Conservation (phyloP, 1,284 basidiomycete species). For the Retiboletus flavoniger region DNA sequence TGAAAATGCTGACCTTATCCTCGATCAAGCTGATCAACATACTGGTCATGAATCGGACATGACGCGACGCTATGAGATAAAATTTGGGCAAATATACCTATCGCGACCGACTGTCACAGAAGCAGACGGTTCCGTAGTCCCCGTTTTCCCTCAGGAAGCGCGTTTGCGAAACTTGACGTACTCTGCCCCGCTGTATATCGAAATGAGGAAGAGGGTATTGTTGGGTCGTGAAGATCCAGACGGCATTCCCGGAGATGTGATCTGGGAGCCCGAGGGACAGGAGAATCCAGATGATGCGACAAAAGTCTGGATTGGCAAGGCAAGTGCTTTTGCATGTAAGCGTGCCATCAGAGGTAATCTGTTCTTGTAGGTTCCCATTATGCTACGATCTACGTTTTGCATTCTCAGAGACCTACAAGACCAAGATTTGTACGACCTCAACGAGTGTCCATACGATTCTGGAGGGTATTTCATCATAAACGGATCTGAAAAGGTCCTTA, state of each 20-base stretch:
- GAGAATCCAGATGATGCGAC: slow-evolving; percentile 64
- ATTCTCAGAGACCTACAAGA: slow-evolving; percentile 82
- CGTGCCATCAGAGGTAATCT: slow-evolving; percentile 10
- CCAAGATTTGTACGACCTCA: slow-evolving; percentile 83
- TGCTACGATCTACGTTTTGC: slow-evolving; percentile 96
- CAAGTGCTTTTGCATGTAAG: slow-evolving; percentile 37
- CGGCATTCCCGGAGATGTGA: slow-evolving; percentile 77
- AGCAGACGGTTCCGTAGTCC: slow-evolving; percentile 90
- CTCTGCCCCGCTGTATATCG: slow-evolving; percentile 94
- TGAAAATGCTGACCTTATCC: slow-evolving; percentile 89
- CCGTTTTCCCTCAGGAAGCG: slow-evolving; percentile 97
- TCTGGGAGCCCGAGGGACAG: slow-evolving; percentile 78
- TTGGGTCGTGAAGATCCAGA: slow-evolving; percentile 80
- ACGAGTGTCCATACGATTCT: slow-evolving; percentile 97
- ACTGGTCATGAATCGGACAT: slow-evolving; percentile 81
- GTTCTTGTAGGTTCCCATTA: slow-evolving; percentile 82
- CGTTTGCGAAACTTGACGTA: slow-evolving; percentile 93
- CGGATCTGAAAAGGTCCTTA: slow-evolving; percentile 98
- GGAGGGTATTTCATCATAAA: slow-evolving; percentile 99
- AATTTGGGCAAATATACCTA: slow-evolving; percentile 97
- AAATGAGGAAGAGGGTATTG: slow-evolving; percentile 88
- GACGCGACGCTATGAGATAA: slow-evolving; percentile 93
- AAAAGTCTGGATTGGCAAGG: slow-evolving; percentile 97
- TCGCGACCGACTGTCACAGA: slow-evolving; percentile 94
- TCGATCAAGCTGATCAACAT: slow-evolving; percentile 96